Base-by-base conservation (phyloP, 306 rosid genomes). In the Clitoria ternatea region DNA sequence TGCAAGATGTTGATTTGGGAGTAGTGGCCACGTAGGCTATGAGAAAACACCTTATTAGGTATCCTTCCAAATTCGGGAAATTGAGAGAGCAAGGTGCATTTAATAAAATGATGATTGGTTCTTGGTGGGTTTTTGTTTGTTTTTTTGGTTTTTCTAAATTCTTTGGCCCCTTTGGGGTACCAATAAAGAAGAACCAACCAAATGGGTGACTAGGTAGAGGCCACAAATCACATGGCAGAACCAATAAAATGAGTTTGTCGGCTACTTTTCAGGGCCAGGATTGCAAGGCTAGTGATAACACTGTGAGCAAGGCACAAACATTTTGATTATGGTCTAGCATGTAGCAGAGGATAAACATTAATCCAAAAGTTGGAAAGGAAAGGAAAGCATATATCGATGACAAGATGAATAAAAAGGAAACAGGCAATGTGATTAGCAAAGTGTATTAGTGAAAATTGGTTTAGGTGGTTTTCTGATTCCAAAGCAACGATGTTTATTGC, bases 241-340 rank as follows among this genome's bases (percentile, higher is more conserved):
- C 72, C 81, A 72, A 81, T 74, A 82, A 79, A 89, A 91, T 85
- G 91, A 89, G 95, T 86, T 85, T 91, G 97, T 94, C 96, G 92
- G 92, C 90, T 84, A 87, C 96, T 87, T 91, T 86, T 72, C 49
- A 60, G 60, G 85, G 87, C 84, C 59, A 63, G 85, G 89, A 85
- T 91, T 87, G 86, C 85, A 63, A 69, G 90, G 42, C 53, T 73
- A 71, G 87, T 57, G 80, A 80, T 80, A 78, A 76, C 77, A 20
- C 24, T 70, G 89, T 71, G 90, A 81, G 84, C 83, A 61, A 62
- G 70, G 81, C 82, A 75, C 80, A 79, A 78, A 85, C 85, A 83
- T 70, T 90, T 88, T 84, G 90, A 88, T 88, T 85, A 82, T 83
- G 90, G 85, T 82, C 88, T 81, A 79, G 80, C 77, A 85, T 80